phyloP scores from a whole-genome alignment of 371 early-diverging fungal species.

The Mortierella sp. region DNA sequence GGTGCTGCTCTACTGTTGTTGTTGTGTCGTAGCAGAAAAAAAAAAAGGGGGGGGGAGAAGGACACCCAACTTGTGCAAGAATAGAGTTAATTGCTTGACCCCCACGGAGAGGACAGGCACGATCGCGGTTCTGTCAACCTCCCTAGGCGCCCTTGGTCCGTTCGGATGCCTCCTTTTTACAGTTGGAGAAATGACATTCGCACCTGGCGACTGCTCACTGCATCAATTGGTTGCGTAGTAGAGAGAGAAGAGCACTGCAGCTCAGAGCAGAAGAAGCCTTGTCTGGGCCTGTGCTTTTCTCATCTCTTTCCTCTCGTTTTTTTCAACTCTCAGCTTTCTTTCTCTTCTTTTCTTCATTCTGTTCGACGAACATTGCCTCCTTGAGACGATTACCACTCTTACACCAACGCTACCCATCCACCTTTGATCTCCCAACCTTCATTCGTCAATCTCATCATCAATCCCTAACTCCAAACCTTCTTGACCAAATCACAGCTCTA shows the following conservation, averaged over 20 bases:
- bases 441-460: neutral
- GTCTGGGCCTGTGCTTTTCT: too few relatives aligned
- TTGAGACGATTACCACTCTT: neutral
- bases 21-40: neutral
- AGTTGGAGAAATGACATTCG: too few relatives aligned
- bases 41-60: conserved; percentile 1
- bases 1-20: too few relatives aligned
- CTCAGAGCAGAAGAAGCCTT: too few relatives aligned
- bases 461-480: neutral
- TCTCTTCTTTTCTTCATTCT: neutral
- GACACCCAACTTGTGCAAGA: neutral
- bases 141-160: neutral
- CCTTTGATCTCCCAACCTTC: neutral
- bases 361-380: neutral
- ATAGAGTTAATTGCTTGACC: conserved; percentile 1
- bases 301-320: too few relatives aligned
- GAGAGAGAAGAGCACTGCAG: too few relatives aligned
- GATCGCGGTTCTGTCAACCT: neutral
- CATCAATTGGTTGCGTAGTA: too few relatives aligned
- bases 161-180: neutral
- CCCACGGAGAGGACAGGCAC: neutral
- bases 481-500: neutral
- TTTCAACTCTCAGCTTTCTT: too few relatives aligned
- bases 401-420: neutral
- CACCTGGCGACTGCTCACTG: too few relatives aligned